Evolutionary conservation across 2,329 filamentous ascomycete species (phyloP).

Genomic region (Cladosporium phlei): DNA sequence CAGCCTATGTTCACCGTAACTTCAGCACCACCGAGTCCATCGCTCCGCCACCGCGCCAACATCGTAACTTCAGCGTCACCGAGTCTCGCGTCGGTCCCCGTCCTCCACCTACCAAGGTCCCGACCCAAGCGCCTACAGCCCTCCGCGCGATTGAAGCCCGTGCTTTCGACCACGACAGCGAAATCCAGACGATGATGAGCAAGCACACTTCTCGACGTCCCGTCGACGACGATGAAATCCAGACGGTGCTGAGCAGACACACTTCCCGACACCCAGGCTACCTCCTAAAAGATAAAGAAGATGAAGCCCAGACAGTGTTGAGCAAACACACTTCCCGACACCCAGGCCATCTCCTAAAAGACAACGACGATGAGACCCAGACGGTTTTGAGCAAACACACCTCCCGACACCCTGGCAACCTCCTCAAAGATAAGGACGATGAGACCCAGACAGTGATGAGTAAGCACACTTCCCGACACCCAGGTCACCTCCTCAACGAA

Average conservation of each 20-base stretch:
- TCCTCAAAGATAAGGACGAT: too few relatives aligned
- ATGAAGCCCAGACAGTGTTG: conserved; percentile 16
- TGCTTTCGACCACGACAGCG: conserved; percentile 21
- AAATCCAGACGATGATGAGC: conserved; percentile 22
- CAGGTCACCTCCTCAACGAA: neutral
- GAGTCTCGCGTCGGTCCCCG: conserved; percentile 26
- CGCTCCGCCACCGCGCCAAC: conserved; percentile 16
- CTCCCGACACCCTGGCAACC: conserved; percentile 16
- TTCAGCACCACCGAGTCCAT: conserved; percentile 34
- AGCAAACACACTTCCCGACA: conserved; percentile 22
- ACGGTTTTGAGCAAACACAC: conserved; percentile 23
- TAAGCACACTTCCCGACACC: conserved; percentile 21
- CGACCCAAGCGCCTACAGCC: conserved; percentile 18
- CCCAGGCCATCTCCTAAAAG: neutral
- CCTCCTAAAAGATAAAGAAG: neutral
- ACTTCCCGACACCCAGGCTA: conserved; percentile 18
- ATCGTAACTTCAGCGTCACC: conserved; percentile 28
- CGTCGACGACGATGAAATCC: conserved; percentile 13
- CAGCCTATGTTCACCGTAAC: conserved; percentile 30
- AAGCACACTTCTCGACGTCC: conserved; percentile 22
- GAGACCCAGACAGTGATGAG: conserved; percentile 6
- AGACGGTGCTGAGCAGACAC: conserved; percentile 23
- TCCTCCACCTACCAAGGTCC: conserved; percentile 16
- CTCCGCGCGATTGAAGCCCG: conserved; percentile 37
- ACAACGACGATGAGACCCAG: conserved; percentile 16